Conservation (phyloP, 78 protist genomes). For the Dictyostelium firmibasis region DNA sequence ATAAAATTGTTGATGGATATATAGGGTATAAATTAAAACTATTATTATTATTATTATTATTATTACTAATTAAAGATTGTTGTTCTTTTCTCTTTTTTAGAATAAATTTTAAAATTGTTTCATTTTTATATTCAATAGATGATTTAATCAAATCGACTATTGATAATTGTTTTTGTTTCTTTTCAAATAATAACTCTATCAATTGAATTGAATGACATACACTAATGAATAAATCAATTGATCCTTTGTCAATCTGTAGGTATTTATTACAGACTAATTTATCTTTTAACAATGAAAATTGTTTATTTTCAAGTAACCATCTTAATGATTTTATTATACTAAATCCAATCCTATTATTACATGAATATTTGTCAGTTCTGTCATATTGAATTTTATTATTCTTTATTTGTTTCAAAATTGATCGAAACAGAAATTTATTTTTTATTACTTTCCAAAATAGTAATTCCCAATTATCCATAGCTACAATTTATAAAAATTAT, state of each 20-base stretch:
- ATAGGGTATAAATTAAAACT: background rate
- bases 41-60: background rate
- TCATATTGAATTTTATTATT: background rate
- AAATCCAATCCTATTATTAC: background rate
- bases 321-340: background rate
- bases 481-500: too few relatives aligned
- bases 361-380: background rate
- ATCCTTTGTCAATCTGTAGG: background rate
- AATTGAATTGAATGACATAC: background rate
- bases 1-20: background rate
- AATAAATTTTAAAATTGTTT: background rate
- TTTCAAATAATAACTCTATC: background rate
- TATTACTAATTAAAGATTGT: background rate
- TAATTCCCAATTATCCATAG: background rate
- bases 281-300: background rate
- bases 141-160: background rate
- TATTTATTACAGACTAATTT: background rate
- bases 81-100: background rate
- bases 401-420: background rate
- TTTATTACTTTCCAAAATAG: background rate
- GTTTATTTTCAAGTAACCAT: background rate
- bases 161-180: background rate
- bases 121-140: background rate
- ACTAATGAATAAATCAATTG: background rate
- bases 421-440: background rate